Base-by-base conservation (phyloP, 192 early-diverging fungal genomes). In the Obelidium mucronatum region DNA sequence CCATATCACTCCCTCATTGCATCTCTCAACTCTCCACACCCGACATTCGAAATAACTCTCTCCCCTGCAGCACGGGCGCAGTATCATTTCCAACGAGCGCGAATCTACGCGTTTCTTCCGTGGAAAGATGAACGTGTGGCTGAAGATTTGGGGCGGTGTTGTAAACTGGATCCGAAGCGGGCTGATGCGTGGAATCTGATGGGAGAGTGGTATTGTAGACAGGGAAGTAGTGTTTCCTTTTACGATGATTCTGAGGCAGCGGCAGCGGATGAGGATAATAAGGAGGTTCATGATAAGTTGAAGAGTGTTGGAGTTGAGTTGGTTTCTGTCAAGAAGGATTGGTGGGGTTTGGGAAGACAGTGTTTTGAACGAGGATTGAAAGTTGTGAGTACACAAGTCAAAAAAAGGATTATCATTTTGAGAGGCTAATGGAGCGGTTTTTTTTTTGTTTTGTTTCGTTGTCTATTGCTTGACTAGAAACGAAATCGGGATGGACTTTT, bases 161-260 rank as follows among this genome's bases (percentile, higher is more conserved):
- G 42, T 28, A 51, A 51, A 40, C 75, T 73, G 0, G 71, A 73
- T 59, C 65, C 63, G 28, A 40, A 19, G 8, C 39, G 28, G 2
- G 33, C 44, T 17, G 73, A 75, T 13, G 75, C 75, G 5, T 76
- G 65, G 62, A 76, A 76, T 56, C 17, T 76, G 62, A 64, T 76
- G 54, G 75, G 75, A 2, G 64, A 76, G 31, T 76, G 75, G 75
- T 76, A 76, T 35, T 76, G 52, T 30, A 35, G 24, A 59, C 26
- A 33, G 24, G 51, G 51, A 52, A 52, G 51, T 52, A n/a, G n/a
- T 52, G 13, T n/a, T 52, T 52, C 51, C n/a, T n/a, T n/a, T n/a
- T n/a, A n/a, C n/a, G n/a, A n/a, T n/a, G n/a, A n/a, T n/a, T n/a
- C n/a, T n/a, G n/a, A n/a, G n/a, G n/a, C n/a, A n/a, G n/a, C n/a